Conservation (phyloP, 768 basidiomycete species). For the Kwoniella bestiolae region DNA sequence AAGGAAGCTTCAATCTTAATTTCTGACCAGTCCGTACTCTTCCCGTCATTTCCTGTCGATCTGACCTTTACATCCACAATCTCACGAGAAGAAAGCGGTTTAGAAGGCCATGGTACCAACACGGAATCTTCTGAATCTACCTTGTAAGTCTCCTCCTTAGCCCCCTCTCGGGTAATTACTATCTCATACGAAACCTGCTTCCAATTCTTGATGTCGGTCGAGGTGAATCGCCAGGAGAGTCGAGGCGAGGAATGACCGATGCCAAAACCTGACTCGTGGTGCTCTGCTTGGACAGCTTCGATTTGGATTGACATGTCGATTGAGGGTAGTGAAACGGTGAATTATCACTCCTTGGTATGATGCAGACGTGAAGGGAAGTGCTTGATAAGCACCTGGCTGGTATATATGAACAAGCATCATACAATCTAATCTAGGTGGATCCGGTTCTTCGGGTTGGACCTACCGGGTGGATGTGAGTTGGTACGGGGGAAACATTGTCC, state of each 20-base stretch:
- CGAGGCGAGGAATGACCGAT: constrained; percentile 36
- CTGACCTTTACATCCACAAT: constrained; percentile 29
- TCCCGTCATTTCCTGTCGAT: constrained; percentile 21
- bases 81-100: constrained; percentile 38
- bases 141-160: constrained; percentile 11
- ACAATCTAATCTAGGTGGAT: constrained; percentile 8
- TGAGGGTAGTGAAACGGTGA: neutral
- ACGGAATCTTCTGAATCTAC: constrained; percentile 30
- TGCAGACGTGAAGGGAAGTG: neutral
- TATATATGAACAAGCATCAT: neutral
- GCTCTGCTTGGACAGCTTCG: constrained; percentile 30
- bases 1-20: constrained; percentile 36
- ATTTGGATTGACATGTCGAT: constrained; percentile 20
- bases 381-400: neutral
- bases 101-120: constrained; percentile 50
- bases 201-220: constrained; percentile 37
- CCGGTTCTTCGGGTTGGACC: constrained; percentile 6
- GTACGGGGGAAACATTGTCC: constrained; percentile 11
- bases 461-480: neutral
- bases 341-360: neutral
- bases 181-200: constrained; percentile 45
- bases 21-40: constrained; percentile 30
- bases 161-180: constrained; percentile 11
- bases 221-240: constrained; percentile 50
- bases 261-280: constrained; percentile 38